A percentile compares a stretch with the other conserved stretches of the same genome.
These are phyloP conservation scores for Penicillium sp. DNA, from an alignment of 2,329 filamentous ascomycete species.

Conservation along the genomic window DNA sequence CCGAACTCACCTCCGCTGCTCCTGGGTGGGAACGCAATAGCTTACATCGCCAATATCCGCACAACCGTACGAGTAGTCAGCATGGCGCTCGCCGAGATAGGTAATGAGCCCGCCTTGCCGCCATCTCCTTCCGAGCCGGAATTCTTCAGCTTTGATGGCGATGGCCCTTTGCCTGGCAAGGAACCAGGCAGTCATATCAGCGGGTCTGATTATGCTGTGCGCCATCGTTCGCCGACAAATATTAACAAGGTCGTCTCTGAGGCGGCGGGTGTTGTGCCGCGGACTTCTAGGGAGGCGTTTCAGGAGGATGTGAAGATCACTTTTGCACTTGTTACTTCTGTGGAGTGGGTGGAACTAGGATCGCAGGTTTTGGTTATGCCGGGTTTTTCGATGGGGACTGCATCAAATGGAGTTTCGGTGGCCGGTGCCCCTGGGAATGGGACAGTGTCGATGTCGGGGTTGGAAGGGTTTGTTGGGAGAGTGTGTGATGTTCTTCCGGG, in stretches of 20 bases:
- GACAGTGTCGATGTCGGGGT: conserved; percentile 47
- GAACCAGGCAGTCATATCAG: conserved; percentile 6
- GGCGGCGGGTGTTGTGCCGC: conserved; percentile 1
- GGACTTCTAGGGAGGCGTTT: conserved; percentile 14
- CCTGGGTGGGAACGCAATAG: conserved; percentile 54
- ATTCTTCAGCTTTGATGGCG: conserved; percentile 44
- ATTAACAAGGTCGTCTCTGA: conserved; percentile 28
- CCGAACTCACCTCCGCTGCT: conserved; percentile 52
- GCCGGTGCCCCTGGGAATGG: conserved; percentile 49
- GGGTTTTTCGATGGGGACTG: conserved; percentile 48
- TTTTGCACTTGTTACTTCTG: conserved; percentile 54
- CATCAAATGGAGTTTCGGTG: conserved; percentile 43
- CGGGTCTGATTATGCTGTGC: background rate
- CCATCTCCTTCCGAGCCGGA: conserved; percentile 36
- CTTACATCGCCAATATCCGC: conserved; percentile 83
- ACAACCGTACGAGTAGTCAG: conserved; percentile 70
- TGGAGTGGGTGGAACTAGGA: conserved; percentile 55
- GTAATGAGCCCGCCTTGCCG: conserved; percentile 24
- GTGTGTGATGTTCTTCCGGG: conserved; percentile 34
- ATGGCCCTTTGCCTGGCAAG: conserved; percentile 17
- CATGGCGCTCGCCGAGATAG: conserved; percentile 39
- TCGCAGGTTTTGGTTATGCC: conserved; percentile 59
- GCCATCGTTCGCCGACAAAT: conserved; percentile 18
- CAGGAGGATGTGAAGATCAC: conserved; percentile 44
- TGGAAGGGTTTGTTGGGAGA: conserved; percentile 58